Conservation (phyloP, 345 rosid species). For the Melaleuca quinquenervia region DNA sequence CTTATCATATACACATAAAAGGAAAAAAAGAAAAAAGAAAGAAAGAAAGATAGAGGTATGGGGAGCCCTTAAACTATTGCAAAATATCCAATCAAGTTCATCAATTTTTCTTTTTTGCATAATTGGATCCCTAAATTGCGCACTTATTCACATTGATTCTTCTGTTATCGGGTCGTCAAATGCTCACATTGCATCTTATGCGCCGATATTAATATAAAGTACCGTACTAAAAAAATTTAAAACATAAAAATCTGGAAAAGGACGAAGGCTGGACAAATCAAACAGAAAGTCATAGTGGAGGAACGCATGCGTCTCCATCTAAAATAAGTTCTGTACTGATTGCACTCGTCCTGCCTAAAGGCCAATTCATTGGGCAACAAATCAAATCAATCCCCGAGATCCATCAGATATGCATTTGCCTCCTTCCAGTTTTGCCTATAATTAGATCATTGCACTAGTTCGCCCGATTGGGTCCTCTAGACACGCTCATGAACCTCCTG, state of each 20-base stretch:
- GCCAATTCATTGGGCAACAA: not conserved
- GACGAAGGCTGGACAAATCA: too few relatives aligned
- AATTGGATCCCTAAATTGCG: not conserved
- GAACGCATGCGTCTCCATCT: not conserved
- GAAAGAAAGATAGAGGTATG: fast-evolving
- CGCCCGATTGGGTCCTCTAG: not conserved
- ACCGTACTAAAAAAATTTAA: too few relatives aligned
- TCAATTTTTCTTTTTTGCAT: too few relatives aligned
- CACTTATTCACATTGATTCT: too few relatives aligned
- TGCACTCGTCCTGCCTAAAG: not conserved
- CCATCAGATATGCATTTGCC: not conserved
- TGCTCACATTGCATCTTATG: not conserved
- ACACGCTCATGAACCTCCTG: fast-evolving
- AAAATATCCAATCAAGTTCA: too few relatives aligned
- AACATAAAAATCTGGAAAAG: too few relatives aligned
- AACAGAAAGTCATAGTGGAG: not conserved
- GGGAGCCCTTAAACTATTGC: not conserved
- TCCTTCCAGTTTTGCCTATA: not conserved
- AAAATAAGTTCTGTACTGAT: not conserved
- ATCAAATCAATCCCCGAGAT: not conserved
- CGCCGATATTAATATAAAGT: too few relatives aligned
- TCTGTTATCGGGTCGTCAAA: not conserved
- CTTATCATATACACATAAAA: not conserved
- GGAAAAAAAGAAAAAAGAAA: fast-evolving
- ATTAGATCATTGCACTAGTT: not conserved